These are phyloP conservation scores for Kockovaella imperatae DNA, from an alignment of 768 basidiomycete species.

Conservation along the genomic window DNA sequence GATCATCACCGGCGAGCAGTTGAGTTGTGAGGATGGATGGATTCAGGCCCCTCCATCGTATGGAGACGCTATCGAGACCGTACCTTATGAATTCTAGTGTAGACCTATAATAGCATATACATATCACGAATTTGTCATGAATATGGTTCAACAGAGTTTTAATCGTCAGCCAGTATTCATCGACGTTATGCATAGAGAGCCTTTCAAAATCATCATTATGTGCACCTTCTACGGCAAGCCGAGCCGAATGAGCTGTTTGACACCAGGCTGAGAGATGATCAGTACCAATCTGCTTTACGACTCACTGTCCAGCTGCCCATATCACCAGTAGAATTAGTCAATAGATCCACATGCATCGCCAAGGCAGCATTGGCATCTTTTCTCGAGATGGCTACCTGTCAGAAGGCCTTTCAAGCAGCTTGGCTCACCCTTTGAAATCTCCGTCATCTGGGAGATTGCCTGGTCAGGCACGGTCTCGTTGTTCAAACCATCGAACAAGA, in stretches of 20 bases:
- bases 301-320: conserved; percentile 49
- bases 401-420: neutral
- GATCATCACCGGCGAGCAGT: conserved; percentile 29
- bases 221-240: conserved; percentile 15
- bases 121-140: neutral
- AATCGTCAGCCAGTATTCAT: neutral
- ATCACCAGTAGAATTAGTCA: conserved; percentile 74
- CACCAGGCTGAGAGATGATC: conserved; percentile 71
- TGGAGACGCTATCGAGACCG: conserved; percentile 20
- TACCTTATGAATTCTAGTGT: conserved; percentile 25
- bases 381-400: conserved; percentile 64
- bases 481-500: conserved; percentile 85
- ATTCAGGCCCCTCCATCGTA: conserved; percentile 35
- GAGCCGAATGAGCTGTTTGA: conserved; percentile 68
- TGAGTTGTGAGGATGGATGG: conserved; percentile 35
- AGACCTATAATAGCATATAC: neutral
- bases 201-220: neutral
- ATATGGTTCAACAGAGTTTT: neutral
- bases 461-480: conserved; percentile 68
- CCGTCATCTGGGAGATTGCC: conserved; percentile 63
- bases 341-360: conserved; percentile 73
- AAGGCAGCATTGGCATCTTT: conserved; percentile 70
- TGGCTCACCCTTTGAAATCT: conserved; percentile 62
- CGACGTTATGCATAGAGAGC: neutral
- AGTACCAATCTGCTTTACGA: conserved; percentile 1